Conservation (phyloP, 352 stramenopile species). For the Globisporangium cylindrosporum region DNA sequence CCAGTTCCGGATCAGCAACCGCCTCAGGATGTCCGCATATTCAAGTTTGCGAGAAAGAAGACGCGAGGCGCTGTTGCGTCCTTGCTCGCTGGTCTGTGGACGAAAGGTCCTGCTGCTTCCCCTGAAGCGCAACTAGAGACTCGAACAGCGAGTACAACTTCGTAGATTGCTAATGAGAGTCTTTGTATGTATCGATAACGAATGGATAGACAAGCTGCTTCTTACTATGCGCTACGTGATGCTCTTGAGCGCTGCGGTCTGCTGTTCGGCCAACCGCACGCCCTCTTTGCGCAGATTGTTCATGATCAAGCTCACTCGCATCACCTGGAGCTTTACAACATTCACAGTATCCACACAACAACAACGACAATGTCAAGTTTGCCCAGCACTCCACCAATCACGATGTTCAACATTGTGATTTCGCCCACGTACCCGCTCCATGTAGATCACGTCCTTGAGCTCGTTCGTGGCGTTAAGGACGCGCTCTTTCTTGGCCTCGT, state of each 20-base stretch:
- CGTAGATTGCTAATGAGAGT: background rate
- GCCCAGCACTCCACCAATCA: background rate
- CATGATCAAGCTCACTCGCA: conserved; percentile 56
- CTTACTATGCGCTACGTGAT: conserved; percentile 25
- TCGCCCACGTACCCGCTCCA: conserved; percentile 31
- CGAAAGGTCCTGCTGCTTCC: background rate
- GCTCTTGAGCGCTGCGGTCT: conserved; percentile 66
- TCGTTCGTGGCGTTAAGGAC: conserved; percentile 32
- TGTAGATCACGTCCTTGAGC: conserved; percentile 51
- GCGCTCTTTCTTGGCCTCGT: conserved; percentile 37
- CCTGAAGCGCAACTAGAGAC: background rate
- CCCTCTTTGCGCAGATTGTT: conserved; percentile 72
- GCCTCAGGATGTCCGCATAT: background rate
- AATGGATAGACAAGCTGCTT: too few species aligned
- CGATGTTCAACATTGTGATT: background rate
- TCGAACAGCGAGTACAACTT: background rate
- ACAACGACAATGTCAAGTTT: background rate
- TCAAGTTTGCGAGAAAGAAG: conserved; percentile 11
- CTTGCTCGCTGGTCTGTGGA: conserved; percentile 6
- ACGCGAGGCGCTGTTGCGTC: background rate
- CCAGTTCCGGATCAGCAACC: background rate
- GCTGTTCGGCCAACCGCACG: conserved; percentile 65
- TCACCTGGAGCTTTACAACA: conserved; percentile 51
- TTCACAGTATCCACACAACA: background rate
- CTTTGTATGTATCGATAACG: too few species aligned